Conservation (phyloP, 805 yeast genomes). For the Candida yuanshanica region DNA sequence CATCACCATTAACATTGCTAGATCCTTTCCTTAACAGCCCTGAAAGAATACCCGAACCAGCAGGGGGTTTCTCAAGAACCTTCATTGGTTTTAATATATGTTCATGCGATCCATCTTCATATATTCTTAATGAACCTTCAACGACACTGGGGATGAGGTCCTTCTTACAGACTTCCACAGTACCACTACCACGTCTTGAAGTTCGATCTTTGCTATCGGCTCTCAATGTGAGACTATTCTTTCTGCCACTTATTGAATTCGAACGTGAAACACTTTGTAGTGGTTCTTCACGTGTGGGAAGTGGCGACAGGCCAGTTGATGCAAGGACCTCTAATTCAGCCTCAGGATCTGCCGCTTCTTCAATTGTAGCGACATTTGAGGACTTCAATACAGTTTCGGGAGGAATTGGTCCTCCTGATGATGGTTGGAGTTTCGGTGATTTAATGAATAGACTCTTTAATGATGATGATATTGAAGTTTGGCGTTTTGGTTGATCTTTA, state of each 20-base stretch:
- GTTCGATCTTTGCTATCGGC: not conserved
- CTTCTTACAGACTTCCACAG: constrained; percentile 1
- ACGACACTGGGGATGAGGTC: constrained; percentile 1
- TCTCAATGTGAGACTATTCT: constrained; percentile 5
- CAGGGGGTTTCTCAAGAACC: constrained; percentile 20
- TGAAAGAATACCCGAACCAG: constrained; percentile 16
- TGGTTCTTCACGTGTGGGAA: not conserved
- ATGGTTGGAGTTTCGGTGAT: constrained; percentile 6
- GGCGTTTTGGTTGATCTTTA: constrained; percentile 7
- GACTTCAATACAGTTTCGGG: not conserved
- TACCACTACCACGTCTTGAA: constrained; percentile 1
- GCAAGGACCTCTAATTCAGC: not conserved
- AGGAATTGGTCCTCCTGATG: not conserved
- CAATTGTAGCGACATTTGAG: not conserved
- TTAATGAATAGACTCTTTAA: constrained; percentile 19
- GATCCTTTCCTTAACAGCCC: constrained; percentile 19
- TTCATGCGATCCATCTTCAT: constrained; percentile 22
- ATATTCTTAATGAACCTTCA: constrained; percentile 16
- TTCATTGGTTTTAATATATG: constrained; percentile 19
- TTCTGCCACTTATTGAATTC: constrained; percentile 5
- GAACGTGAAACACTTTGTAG: not conserved
- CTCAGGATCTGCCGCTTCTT: not conserved
- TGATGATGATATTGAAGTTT: constrained; percentile 16
- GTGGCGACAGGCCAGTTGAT: constrained; percentile 1
- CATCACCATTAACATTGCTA: constrained; percentile 9